Evolutionary conservation across 2,329 filamentous ascomycete genomes (phyloP).

Genomic region (Cercospora zeae-maydis): DNA sequence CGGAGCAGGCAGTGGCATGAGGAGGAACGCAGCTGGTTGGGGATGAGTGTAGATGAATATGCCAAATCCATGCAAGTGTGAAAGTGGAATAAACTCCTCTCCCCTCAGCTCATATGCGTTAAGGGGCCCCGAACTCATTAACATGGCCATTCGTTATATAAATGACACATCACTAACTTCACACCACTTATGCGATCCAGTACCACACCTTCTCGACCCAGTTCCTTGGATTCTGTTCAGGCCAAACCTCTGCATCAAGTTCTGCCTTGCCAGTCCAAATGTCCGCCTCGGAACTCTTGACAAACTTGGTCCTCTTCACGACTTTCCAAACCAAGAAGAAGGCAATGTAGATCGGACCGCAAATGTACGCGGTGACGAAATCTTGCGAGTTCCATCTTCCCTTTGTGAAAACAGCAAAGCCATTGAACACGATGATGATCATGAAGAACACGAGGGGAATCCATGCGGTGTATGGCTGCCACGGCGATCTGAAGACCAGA

Average conservation of each 20-base stretch:
- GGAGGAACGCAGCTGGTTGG: conserved; percentile 5
- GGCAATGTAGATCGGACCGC: conserved; percentile 37
- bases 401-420: conserved; percentile 55
- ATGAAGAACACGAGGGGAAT: conserved; percentile 57
- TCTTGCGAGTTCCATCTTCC: conserved; percentile 42
- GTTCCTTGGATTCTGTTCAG: conserved; percentile 43
- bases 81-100: neutral
- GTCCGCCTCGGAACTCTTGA: conserved; percentile 43
- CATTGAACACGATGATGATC: conserved; percentile 64
- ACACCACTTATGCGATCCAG: conserved; percentile 42
- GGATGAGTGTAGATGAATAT: neutral
- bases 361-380: conserved; percentile 47
- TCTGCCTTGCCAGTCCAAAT: conserved; percentile 48
- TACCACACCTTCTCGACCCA: conserved; percentile 48
- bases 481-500: conserved; percentile 50
- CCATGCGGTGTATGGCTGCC: conserved; percentile 56
- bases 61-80: neutral
- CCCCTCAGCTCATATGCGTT: neutral
- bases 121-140: neutral
- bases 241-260: conserved; percentile 47
- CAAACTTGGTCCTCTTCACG: conserved; percentile 57
- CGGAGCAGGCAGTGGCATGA: neutral
- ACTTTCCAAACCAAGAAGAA: conserved; percentile 64
- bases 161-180: neutral
- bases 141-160: neutral